These are phyloP conservation scores for Aspergillus calidoustus DNA, from an alignment of 2,329 filamentous ascomycete species.

Conservation along the genomic window DNA sequence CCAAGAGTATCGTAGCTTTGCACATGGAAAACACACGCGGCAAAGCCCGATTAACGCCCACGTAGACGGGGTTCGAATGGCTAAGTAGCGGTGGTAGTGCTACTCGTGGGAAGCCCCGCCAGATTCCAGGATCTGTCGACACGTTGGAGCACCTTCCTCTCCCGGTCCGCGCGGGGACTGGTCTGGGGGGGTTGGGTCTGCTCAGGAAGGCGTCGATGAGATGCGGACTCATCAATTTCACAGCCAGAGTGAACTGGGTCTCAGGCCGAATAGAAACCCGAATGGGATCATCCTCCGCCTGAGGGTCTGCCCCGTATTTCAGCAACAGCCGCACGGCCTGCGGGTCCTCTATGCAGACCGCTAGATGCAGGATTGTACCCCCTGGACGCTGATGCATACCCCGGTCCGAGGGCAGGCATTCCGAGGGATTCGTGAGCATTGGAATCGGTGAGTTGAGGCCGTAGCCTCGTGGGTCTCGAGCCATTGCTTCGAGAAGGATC, in stretches of 20 bases:
- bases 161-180: too few species aligned
- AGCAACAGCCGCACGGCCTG: neutral
- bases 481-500: neutral
- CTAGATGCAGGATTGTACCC: neutral
- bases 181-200: too few species aligned
- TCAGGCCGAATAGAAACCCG: too few species aligned
- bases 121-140: too few species aligned
- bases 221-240: too few species aligned
- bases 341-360: neutral
- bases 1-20: neutral
- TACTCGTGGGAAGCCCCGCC: too few species aligned
- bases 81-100: too few species aligned
- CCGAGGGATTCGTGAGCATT: neutral
- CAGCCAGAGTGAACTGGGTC: too few species aligned
- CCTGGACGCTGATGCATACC: neutral
- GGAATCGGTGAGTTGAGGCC: neutral
- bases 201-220: too few species aligned
- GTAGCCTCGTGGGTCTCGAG: neutral
- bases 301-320: neutral
- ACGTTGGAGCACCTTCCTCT: too few species aligned
- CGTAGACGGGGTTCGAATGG: too few species aligned
- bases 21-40: neutral
- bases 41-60: too few species aligned
- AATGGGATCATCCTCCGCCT: neutral
- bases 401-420: accelerated